Base-by-base conservation (phyloP, 1,284 basidiomycete genomes). In the Moesziomyces parantarcticus region DNA sequence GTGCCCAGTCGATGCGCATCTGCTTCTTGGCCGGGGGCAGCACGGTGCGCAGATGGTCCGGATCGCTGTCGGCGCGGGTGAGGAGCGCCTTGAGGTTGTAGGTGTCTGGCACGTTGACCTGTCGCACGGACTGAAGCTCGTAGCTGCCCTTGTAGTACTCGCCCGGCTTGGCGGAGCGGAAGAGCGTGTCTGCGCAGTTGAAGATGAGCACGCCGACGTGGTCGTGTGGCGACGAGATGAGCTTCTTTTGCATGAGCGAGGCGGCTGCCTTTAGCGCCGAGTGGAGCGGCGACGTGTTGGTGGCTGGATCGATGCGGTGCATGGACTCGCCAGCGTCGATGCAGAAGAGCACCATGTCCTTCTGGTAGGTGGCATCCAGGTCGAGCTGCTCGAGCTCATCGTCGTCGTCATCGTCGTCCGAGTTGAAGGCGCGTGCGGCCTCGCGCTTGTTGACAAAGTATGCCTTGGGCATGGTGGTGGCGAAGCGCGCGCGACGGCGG, bases 261-360 rank as follows among this genome's bases (percentile, higher is more conserved):
- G 91, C 88, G 0, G 92, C 92, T 3, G 91, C 91, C 71, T 94
- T 89, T 21, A 97, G 87, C 0, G 93, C 92, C 47, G 85, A 83
- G 70, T 87, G 84, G 32, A 87, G 72, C 6, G 85, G 84, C 11
- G 84, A 84, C 50, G 63, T 66, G 34, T 57, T 65, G 16, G 71
- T 61, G 29, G 45, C 48, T 25, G 75, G 64, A 32, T 75, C 74
- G 50, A 60, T 60, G 23, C 68, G 88, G 41, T 92, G 90, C 94
- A 98, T 98, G 14, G 92, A 91, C 42, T 88, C 86, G 0, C 94
- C 95, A 59, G 92, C 93, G 84, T 99, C 95, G 63, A 98, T 93
- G 79, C 92, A 92, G 85, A 97, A 97, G 18, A 97, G 86, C 16
- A 82, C 72, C 43, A 76, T 72, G 55, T 82, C 80, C 54, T 76